Conservation (phyloP, 768 basidiomycete species). For the Termitomyces eurrhizus region DNA sequence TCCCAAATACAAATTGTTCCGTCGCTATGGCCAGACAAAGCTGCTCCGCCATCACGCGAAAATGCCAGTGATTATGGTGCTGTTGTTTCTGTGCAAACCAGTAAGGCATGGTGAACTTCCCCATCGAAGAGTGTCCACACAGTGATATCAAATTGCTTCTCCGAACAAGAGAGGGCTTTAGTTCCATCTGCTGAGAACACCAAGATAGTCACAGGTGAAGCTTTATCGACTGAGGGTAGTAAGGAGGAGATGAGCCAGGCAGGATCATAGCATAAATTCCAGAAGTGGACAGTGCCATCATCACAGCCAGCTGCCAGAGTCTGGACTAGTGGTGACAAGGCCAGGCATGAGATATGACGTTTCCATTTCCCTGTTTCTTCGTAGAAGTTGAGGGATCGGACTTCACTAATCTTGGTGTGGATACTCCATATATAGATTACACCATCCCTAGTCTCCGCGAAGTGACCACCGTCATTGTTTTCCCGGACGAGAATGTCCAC, state of each 20-base stretch:
- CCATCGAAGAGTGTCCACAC: neutral
- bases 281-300: neutral
- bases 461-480: neutral
- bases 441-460: neutral
- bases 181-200: neutral
- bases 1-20: neutral
- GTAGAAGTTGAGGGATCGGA: neutral
- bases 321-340: neutral
- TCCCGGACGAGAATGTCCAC: neutral
- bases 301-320: neutral
- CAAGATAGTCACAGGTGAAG: neutral
- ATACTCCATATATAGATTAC: neutral
- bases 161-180: neutral
- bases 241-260: neutral
- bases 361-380: neutral
- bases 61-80: neutral
- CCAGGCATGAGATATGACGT: neutral
- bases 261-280: neutral
- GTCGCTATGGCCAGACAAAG: neutral
- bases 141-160: neutral
- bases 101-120: neutral
- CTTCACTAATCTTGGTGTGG: neutral
- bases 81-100: neutral
- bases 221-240: neutral
- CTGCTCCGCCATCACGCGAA: neutral